Evolutionary conservation across 2,329 filamentous ascomycete genomes (phyloP).

Genomic region (Curvularia hawaiiensis): DNA sequence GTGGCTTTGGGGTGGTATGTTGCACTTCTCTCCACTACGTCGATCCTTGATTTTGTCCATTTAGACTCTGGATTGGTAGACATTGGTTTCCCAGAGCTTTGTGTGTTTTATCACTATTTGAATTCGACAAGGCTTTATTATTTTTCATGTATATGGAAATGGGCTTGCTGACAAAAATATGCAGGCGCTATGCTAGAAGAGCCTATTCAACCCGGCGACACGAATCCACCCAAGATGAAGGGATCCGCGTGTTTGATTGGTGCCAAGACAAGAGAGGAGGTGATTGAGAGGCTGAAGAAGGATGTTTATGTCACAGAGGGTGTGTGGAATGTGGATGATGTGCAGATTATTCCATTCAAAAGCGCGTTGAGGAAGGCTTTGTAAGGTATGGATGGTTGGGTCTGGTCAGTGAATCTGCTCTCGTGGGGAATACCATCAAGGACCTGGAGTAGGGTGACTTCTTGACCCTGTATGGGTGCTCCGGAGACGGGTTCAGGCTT

Average conservation of each 20-base stretch:
- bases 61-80: no score
- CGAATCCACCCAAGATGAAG: slow-evolving; percentile 67
- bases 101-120: no score
- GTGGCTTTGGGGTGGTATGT: slow-evolving; percentile 46
- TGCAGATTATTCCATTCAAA: slow-evolving; percentile 57
- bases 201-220: slow-evolving; percentile 62
- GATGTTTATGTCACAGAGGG: slow-evolving; percentile 75
- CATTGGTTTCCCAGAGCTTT: no score
- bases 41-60: no score
- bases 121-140: no score
- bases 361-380: slow-evolving; percentile 52
- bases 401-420: no score
- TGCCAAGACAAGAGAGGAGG: slow-evolving; percentile 72
- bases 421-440: no score
- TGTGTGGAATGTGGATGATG: slow-evolving; percentile 73
- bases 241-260: slow-evolving; percentile 73
- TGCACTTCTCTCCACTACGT: not conserved
- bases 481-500: not conserved
- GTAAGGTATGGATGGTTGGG: slow-evolving; percentile 21
- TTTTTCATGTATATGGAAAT: no score
- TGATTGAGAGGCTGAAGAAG: slow-evolving; percentile 66
- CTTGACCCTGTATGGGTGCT: no score
- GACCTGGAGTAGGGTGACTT: no score
- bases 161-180: no score
- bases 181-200: slow-evolving; percentile 46